Conservation (phyloP, 2,329 filamentous ascomycete genomes). For the Penicillium sp. region DNA sequence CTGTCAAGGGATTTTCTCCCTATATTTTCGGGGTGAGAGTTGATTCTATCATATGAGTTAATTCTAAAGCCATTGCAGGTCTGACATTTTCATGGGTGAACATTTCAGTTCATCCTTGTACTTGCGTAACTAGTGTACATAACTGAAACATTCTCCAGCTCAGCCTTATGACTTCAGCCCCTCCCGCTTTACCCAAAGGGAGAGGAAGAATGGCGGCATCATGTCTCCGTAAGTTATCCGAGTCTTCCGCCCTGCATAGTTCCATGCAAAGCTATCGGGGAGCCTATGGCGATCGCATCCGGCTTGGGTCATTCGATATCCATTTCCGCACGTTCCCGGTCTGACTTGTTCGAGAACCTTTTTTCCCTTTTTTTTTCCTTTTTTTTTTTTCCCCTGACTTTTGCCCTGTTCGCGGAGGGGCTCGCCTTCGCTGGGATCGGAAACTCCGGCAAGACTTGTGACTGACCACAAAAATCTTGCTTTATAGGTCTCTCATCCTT, state of each 20-base stretch:
- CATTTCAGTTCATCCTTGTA: not conserved
- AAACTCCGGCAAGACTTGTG: constrained; percentile 3
- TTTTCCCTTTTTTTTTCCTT: constrained; percentile 4
- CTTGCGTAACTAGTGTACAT: too few relatives aligned
- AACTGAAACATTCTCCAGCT: not conserved
- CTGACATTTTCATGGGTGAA: too few relatives aligned
- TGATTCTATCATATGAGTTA: not conserved
- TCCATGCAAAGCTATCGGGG: not conserved
- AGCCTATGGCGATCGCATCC: constrained; percentile 20
- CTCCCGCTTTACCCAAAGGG: not conserved
- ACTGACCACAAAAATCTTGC: not conserved
- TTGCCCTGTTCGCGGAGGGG: not conserved
- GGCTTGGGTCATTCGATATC: constrained; percentile 19
- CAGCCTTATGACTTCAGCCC: not conserved
- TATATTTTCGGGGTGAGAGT: too few relatives aligned
- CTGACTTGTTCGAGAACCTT: constrained; percentile 14
- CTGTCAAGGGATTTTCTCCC: too few relatives aligned
- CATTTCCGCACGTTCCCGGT: constrained; percentile 28
- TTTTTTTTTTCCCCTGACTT: too few relatives aligned
- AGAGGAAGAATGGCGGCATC: constrained; percentile 23
- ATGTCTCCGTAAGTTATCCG: constrained; percentile 20
- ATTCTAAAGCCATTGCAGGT: not conserved
- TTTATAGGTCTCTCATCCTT: constrained; percentile 14
- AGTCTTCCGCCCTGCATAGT: constrained; percentile 15
- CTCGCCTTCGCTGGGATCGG: constrained; percentile 6